phyloP scores from a whole-genome alignment of 192 early-diverging fungal genomes.

The Pecoramyces ruminantium region DNA sequence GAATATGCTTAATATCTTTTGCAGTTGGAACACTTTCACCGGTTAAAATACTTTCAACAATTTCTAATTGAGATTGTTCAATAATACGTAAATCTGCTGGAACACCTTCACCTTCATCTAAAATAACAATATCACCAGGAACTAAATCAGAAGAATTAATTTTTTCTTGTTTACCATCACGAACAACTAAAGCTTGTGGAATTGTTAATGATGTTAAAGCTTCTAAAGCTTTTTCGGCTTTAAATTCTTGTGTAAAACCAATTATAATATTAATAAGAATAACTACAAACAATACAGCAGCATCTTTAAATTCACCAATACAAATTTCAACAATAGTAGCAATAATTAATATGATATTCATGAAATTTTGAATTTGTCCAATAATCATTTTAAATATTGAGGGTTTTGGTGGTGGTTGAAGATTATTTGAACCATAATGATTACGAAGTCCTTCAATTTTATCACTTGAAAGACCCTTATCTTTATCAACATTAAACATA shows the following conservation, averaged over 20 bases:
- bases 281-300: slow-evolving; percentile 16
- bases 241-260: slow-evolving; percentile 77
- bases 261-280: slow-evolving; percentile 48
- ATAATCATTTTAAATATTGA: slow-evolving; percentile 58
- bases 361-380: slow-evolving; percentile 82
- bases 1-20: slow-evolving; percentile 50
- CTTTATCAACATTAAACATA: slow-evolving; percentile 66
- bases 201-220: slow-evolving; percentile 76
- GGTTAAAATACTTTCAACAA: slow-evolving; percentile 82
- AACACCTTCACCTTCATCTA: slow-evolving; percentile 87
- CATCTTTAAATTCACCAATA: slow-evolving; percentile 1
- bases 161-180: slow-evolving; percentile 52
- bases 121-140: slow-evolving; percentile 76
- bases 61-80: slow-evolving; percentile 63
- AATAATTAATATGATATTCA: slow-evolving; percentile 19
- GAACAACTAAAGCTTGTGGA: slow-evolving; percentile 64
- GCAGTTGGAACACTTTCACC: slow-evolving; percentile 74
- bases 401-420: slow-evolving; percentile 61
- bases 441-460: slow-evolving; percentile 37
- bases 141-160: slow-evolving; percentile 66
- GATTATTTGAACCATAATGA: slow-evolving; percentile 71
- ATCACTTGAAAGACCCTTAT: slow-evolving; percentile 40
- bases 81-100: slow-evolving; percentile 78
- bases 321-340: not conserved
- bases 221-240: slow-evolving; percentile 87